Conservation (phyloP, 345 rosid genomes). For the Acer negundo region DNA sequence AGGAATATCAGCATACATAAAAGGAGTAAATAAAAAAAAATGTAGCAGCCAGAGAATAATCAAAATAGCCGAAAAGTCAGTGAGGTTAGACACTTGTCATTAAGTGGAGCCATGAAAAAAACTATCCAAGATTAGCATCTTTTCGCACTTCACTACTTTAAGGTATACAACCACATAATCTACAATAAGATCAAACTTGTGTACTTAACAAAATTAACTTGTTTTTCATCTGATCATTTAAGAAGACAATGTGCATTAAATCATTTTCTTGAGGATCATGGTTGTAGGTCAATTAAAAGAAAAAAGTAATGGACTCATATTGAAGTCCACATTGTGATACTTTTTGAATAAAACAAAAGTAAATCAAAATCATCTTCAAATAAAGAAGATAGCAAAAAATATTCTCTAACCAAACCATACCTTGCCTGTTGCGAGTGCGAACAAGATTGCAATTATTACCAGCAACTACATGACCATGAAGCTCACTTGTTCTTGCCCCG, state of each 20-base stretch:
- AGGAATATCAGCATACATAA: slow-evolving; percentile 1
- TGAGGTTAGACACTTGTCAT: not conserved
- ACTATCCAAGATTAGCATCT: too few species aligned
- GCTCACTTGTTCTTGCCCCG: slow-evolving; percentile 31
- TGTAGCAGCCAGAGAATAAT: slow-evolving; percentile 7
- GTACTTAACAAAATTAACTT: not conserved
- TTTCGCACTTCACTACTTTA: too few species aligned
- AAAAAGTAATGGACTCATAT: not conserved
- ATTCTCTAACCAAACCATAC: slow-evolving; percentile 24
- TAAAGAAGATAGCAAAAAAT: not conserved
- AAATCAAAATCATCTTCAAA: not conserved
- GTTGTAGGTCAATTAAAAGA: not conserved
- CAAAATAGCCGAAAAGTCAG: not conserved
- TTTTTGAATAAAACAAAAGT: not conserved
- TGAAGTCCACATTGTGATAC: not conserved
- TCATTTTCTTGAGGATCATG: not conserved
- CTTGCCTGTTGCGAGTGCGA: slow-evolving; percentile 24
- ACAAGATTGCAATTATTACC: slow-evolving; percentile 11
- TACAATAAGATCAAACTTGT: too few species aligned
- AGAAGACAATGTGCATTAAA: not conserved
- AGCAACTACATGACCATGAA: slow-evolving; percentile 32
- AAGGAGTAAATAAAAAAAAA: not conserved
- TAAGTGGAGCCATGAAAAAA: not conserved
- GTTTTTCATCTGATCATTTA: not conserved
- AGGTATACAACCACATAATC: too few species aligned